These are phyloP conservation scores for Penicillium longicatenatum DNA, from an alignment of 495 filamentous ascomycete species.

Conservation along the genomic window DNA sequence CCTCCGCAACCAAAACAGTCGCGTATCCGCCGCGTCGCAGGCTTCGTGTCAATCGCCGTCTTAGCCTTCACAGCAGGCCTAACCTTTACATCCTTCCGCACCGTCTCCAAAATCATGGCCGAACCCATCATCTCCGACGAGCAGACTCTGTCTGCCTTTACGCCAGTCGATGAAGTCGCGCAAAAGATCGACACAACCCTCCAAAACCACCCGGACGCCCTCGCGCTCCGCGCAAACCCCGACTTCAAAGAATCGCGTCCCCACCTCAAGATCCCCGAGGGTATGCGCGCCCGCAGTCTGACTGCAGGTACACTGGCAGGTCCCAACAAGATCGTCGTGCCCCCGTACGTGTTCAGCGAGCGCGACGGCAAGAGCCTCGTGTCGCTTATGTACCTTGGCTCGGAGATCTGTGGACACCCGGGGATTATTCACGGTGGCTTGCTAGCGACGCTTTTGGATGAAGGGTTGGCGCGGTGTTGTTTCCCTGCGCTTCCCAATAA, in stretches of 20 bases:
- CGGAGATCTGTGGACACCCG: conserved; percentile 84
- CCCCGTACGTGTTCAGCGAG: conserved; percentile 76
- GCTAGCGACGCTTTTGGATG: conserved; percentile 88
- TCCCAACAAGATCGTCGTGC: conserved; percentile 74
- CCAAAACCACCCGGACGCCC: conserved; percentile 69
- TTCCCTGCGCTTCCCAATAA: conserved; percentile 88
- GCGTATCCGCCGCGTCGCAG: conserved; percentile 38
- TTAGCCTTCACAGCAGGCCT: conserved; percentile 39
- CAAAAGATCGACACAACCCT: conserved; percentile 71
- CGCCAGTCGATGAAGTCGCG: conserved; percentile 59
- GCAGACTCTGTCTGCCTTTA: conserved; percentile 70
- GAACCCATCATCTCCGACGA: conserved; percentile 60
- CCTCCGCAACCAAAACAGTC: conserved; percentile 24
- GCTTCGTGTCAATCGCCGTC: conserved; percentile 43
- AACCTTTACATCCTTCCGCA: conserved; percentile 27
- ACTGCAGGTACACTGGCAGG: conserved; percentile 82
- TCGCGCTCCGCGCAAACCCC: conserved; percentile 64
- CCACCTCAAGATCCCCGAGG: conserved; percentile 77
- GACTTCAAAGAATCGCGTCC: conserved; percentile 78
- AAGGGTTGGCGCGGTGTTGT: conserved; percentile 87
- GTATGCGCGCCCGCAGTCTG: conserved; percentile 68
- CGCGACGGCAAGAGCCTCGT: conserved; percentile 70
- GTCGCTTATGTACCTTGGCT: conserved; percentile 76
- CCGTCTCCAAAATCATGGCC: conserved; percentile 43
- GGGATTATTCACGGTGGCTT: conserved; percentile 92